Conservation (phyloP, 495 filamentous ascomycete genomes). For the Neurospora africana region DNA sequence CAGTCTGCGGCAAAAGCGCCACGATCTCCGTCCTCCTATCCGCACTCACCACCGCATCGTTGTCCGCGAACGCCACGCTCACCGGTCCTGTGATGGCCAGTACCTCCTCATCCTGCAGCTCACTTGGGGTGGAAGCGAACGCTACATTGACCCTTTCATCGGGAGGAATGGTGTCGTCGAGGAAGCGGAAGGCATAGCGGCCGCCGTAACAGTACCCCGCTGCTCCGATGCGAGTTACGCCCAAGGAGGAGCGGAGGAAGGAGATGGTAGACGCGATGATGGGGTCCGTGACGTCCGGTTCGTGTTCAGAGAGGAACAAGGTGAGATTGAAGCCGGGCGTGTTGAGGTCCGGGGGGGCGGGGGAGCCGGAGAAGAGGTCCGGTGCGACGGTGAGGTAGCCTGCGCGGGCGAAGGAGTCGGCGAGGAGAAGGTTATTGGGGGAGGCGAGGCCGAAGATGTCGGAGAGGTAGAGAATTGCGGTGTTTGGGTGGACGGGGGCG, state of each 20-base stretch:
- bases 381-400: slow-evolving; percentile 67
- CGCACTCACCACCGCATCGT: slow-evolving; percentile 52
- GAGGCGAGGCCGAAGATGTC: slow-evolving; percentile 53
- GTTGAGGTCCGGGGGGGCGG: slow-evolving; percentile 37
- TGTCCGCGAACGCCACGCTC: slow-evolving; percentile 63
- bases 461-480: slow-evolving; percentile 42
- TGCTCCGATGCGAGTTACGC: slow-evolving; percentile 51
- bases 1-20: slow-evolving; percentile 21
- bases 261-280: slow-evolving; percentile 51
- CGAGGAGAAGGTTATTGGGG: slow-evolving; percentile 57
- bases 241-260: slow-evolving; percentile 44
- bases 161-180: slow-evolving; percentile 7
- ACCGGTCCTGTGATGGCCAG: slow-evolving; percentile 49
- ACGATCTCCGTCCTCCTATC: slow-evolving; percentile 46
- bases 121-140: slow-evolving; percentile 62
- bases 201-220: slow-evolving; percentile 57
- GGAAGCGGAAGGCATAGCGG: slow-evolving; percentile 31
- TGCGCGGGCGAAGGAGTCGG: slow-evolving; percentile 64
- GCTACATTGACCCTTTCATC: slow-evolving; percentile 46
- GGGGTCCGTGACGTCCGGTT: slow-evolving; percentile 46
- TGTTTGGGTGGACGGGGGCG: slow-evolving; percentile 32
- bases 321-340: slow-evolving; percentile 43
- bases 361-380: slow-evolving; percentile 60
- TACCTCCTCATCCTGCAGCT: slow-evolving; percentile 55
- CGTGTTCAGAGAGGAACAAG: slow-evolving; percentile 46